A percentile compares a stretch with the other conserved stretches of the same genome.
phyloP scores from a whole-genome alignment of 192 early-diverging fungal genomes.

The Obelidium mucronatum region DNA sequence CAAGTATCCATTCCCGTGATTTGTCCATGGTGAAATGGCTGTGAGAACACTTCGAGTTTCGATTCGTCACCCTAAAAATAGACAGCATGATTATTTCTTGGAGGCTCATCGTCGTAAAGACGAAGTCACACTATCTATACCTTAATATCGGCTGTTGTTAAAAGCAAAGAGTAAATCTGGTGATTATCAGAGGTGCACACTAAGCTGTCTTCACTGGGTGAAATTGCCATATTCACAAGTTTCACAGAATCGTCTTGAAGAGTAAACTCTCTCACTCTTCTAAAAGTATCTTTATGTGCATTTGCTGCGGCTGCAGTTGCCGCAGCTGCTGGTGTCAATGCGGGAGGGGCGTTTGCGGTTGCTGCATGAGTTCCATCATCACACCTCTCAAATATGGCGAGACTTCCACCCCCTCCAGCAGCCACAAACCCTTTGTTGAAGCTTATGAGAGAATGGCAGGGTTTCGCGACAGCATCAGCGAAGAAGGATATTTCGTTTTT shows the following conservation, averaged over 20 bases:
- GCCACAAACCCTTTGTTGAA: conserved; percentile 57
- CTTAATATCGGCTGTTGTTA: conserved; percentile 53
- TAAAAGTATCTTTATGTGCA: conserved; percentile 45
- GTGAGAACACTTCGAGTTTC: conserved; percentile 59
- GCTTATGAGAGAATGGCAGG: conserved; percentile 42
- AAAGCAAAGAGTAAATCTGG: conserved; percentile 50
- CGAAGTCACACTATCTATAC: conserved; percentile 16
- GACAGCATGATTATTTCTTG: background rate
- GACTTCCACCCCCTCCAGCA: conserved; percentile 44
- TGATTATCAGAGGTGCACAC: conserved; percentile 50
- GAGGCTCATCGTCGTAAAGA: no score
- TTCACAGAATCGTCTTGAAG: conserved; percentile 42
- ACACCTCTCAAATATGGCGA: conserved; percentile 52
- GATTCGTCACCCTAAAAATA: conserved; percentile 64
- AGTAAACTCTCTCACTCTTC: conserved; percentile 52
- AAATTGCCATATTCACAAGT: conserved; percentile 56
- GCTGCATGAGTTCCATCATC: conserved; percentile 39
- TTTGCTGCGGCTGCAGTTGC: background rate
- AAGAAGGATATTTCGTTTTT: conserved; percentile 47
- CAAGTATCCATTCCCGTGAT: conserved; percentile 64
- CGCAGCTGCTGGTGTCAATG: background rate
- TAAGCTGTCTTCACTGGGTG: conserved; percentile 58
- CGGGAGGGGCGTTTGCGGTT: conserved; percentile 14
- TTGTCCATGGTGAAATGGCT: conserved; percentile 64
- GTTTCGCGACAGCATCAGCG: conserved; percentile 2